Evolutionary conservation across 345 rosid species (phyloP).

Genomic region (Rhodomyrtus tomentosa): DNA sequence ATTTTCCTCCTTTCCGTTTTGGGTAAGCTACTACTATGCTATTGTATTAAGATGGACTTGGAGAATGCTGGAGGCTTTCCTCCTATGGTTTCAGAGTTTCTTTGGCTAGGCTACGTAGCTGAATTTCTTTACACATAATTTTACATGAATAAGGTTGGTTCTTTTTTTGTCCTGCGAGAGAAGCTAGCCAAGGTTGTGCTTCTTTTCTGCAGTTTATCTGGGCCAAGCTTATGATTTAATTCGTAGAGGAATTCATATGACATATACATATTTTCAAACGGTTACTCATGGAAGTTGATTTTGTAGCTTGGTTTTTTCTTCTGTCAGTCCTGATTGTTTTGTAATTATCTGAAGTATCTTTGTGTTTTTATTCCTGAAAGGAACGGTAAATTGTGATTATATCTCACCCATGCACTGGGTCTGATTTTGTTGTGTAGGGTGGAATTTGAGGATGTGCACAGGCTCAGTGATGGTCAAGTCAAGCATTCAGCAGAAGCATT

Average conservation of each 20-base stretch:
- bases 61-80: not conserved
- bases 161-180: not conserved
- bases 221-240: not conserved
- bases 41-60: not conserved
- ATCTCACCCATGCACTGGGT: not conserved
- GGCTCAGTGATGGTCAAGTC: conserved; percentile 93
- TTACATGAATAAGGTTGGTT: not conserved
- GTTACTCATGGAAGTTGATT: not conserved
- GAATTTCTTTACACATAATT: not conserved
- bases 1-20: conserved; percentile 97
- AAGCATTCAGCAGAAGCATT: conserved; percentile 89
- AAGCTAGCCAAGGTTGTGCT: too few species aligned
- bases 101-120: not conserved
- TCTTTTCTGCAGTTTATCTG: not conserved
- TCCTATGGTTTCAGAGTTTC: not conserved
- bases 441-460: conserved; percentile 83
- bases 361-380: not conserved
- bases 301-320: not conserved
- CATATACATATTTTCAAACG: not conserved
- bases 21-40: conserved; percentile 41
- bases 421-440: conserved; percentile 24
- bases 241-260: not conserved
- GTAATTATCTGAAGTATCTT: not conserved
- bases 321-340: not conserved
- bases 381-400: not conserved